Percentiles rank a stretch among this genome's conserved stretches.
Conservation (phyloP, 371 early-diverging fungal species). For the Syncephalastrum racemosum region DNA sequence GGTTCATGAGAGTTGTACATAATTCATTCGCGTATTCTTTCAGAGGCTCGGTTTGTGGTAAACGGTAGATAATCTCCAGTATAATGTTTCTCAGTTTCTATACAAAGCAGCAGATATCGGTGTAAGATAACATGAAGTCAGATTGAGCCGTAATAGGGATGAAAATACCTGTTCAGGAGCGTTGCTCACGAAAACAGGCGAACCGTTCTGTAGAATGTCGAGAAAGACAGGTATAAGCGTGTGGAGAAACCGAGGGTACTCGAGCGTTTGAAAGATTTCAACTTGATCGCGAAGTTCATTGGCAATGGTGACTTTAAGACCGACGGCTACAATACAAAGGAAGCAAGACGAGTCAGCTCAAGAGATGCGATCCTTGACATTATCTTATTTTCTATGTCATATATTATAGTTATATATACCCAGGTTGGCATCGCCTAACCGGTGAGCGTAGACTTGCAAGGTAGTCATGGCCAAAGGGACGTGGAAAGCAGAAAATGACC, state of each 20-base stretch:
- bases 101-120: neutral
- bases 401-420: conserved; percentile 33
- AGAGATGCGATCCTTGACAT: neutral
- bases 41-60: conserved; percentile 85
- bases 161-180: conserved; percentile 78
- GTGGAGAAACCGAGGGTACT: conserved; percentile 78
- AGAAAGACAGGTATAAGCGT: conserved; percentile 83
- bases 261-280: conserved; percentile 83
- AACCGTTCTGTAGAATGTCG: conserved; percentile 72
- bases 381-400: neutral
- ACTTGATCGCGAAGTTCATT: conserved; percentile 89
- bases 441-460: conserved; percentile 67
- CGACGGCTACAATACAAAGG: conserved; percentile 30
- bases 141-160: conserved; percentile 2
- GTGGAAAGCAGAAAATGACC: neutral
- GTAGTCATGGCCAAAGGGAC: conserved; percentile 41
- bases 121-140: neutral
- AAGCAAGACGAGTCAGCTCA: neutral
- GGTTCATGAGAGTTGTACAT: conserved; percentile 67
- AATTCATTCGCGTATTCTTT: conserved; percentile 61
- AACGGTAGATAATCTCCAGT: conserved; percentile 89
- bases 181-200: conserved; percentile 79
- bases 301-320: conserved; percentile 82
- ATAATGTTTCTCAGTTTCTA: conserved; percentile 92
- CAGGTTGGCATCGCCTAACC: conserved; percentile 62